Base-by-base conservation (phyloP, 2,329 filamentous ascomycete species). In the Cercospora berteroae region DNA sequence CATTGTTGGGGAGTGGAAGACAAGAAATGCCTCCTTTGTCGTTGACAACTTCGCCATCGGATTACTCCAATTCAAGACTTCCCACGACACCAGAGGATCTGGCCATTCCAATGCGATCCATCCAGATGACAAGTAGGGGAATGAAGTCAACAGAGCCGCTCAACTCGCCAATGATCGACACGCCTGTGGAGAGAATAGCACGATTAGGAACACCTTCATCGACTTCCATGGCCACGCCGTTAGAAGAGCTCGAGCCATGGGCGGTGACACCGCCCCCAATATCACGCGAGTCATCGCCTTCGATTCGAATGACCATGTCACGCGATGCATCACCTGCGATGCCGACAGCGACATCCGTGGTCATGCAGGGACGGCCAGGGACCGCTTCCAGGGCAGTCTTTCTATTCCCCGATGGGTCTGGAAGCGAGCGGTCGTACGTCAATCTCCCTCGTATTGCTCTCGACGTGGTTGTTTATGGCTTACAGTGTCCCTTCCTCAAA, bases 401-500 rank as follows among this genome's bases (percentile, higher is more conserved):
- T 31, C 23, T 65, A 20, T 65, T 65, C 29, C 63, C 63, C 10
- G 63, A 65, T 55, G 63, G 56, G 2, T 60, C 56, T 9, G 63
- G 63, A 27, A 60, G 42, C 25, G 55, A 60, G 36, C 25, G 56
- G 25, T 29, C 57, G 12, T 65, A 65, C 29, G 56, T 25, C 12
- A 52, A 60, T n/a, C 56, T 65, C 6, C 63, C 63, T 42, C 63
- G 44, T 12, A 60, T 65, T 7, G 63, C 56, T 2, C 44, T 57
- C 7, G 67, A 69, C 42, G 27, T 66, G 39, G 64, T 60, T n/a
- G 63, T 70, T 27, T 67, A 64, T 56, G 87, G 85, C 18, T 80
- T 83, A 9, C 81, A 82, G 72, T 79, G 75, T 56, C 81, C 81
- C 4, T 83, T 75, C 71, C 73, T 69, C 60, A 65, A 63, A 23